Conservation (phyloP, 2,329 filamentous ascomycete species). For the Clonostachys solani region DNA sequence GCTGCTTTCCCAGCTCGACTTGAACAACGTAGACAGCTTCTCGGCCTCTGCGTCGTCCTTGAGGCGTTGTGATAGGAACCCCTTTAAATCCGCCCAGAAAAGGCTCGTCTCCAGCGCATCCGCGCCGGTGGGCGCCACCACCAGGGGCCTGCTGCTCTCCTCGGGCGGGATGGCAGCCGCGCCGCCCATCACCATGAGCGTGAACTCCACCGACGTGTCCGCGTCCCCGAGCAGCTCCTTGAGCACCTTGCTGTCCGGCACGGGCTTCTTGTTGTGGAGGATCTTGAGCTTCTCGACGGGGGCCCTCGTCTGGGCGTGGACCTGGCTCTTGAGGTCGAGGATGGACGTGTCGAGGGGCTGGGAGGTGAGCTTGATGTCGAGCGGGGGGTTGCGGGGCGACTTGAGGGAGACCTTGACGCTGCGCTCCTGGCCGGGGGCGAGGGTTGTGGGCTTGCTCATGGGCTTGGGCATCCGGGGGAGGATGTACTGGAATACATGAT, state of each 20-base stretch:
- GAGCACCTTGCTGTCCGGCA: slow-evolving; percentile 71
- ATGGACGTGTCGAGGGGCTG: slow-evolving; percentile 67
- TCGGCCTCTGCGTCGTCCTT: slow-evolving; percentile 65
- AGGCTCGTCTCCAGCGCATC: slow-evolving; percentile 63
- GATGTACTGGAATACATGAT: slow-evolving; percentile 50
- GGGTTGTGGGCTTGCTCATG: slow-evolving; percentile 43
- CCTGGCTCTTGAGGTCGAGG: slow-evolving; percentile 70
- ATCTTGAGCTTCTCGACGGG: slow-evolving; percentile 80
- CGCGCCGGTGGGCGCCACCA: slow-evolving; percentile 35
- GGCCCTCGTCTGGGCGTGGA: slow-evolving; percentile 59
- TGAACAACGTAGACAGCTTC: slow-evolving; percentile 64
- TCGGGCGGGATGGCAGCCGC: slow-evolving; percentile 32
- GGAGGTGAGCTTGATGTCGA: slow-evolving; percentile 62
- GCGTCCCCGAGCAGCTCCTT: slow-evolving; percentile 62
- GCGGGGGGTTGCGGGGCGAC: slow-evolving; percentile 70
- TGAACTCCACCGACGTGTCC: slow-evolving; percentile 61
- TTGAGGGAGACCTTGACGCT: slow-evolving; percentile 60
- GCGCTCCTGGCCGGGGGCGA: slow-evolving; percentile 47
- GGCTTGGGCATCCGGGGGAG: slow-evolving; percentile 63
- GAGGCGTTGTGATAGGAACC: slow-evolving; percentile 74
- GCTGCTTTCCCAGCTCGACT: slow-evolving; percentile 60
- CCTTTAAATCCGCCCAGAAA: slow-evolving; percentile 85
- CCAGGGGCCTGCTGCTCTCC: slow-evolving; percentile 15
- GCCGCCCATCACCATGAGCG: slow-evolving; percentile 84
- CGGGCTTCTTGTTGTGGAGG: slow-evolving; percentile 82